Base-by-base conservation (phyloP, 495 filamentous ascomycete genomes). In the Entonaema liquescens region DNA sequence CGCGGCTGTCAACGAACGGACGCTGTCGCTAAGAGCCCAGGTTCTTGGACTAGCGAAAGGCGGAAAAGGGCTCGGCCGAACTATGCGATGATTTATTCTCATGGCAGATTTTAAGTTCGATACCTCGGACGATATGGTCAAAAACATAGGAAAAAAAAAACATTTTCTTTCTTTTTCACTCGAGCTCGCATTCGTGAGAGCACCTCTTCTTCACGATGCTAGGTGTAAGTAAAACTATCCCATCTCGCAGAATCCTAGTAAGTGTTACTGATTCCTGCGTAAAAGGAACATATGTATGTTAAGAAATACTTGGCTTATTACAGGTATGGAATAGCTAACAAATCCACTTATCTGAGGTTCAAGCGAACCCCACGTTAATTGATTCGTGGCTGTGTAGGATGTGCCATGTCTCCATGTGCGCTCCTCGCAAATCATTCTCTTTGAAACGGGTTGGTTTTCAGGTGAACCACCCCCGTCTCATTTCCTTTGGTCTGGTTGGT, bases 281-380 rank as follows among this genome's bases (percentile, higher is more conserved):
- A 52, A 2, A 21, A 26, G 49, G 25, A 53, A 29, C 49, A 29
- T 28, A 52, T 6, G 49, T 50, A 9, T n/a, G 15, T 2, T 33
- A 47, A 47, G 12, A 44, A 28, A 44, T 19, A 23, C 35, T 29
- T 59, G 36, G 21, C 36, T 59, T 28, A 44, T 59, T 59, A n/a
- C 12, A 38, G 15, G 56, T 44, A 44, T 59, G 47, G 26, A 28
- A 25, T 53, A n/a, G 26, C 53, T 38, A 36, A 52, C 5, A 38
- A 58, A n/a, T n/a, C 59, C 58, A 62, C 38, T 54, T 52, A 50
- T 49, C 36, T 31, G 29, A 62, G 11, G 29, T 31, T 49, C 29
- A 68, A 52, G 35, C 52, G 8, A 38, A 23, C 21, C 58, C 36
- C 36, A 19, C 19, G 35, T 50, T 28, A 52, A 68, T 62, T 50